Percentiles rank a stretch among this genome's conserved stretches.
Evolutionary conservation across 441 rosid species (phyloP).

Genomic region (Adansonia grandidieri): DNA sequence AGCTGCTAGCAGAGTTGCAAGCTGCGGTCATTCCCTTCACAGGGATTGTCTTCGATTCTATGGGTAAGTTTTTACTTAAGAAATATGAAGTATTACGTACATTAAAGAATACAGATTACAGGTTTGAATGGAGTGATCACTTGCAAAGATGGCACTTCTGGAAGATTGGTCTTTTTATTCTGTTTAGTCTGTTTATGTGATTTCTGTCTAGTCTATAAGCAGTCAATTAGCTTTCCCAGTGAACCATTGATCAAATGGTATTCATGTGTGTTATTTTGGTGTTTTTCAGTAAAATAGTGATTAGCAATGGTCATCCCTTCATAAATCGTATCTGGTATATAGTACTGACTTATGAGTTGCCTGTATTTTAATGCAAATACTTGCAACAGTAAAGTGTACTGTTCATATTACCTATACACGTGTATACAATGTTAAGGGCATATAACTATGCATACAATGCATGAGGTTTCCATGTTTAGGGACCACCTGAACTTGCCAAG

Average conservation of each 20-base stretch:
- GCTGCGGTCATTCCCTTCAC: slow-evolving; percentile 86
- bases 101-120: slow-evolving; percentile 1
- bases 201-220: slow-evolving; percentile 1
- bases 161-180: slow-evolving; percentile 1
- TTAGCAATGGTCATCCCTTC: neutral
- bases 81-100: slow-evolving; percentile 9
- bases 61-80: slow-evolving; percentile 52
- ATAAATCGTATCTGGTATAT: neutral
- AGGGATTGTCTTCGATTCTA: slow-evolving; percentile 87
- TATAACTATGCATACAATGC: neutral
- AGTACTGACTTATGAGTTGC: slow-evolving; percentile 1
- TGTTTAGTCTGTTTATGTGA: neutral
- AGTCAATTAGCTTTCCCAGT: slow-evolving; percentile 7
- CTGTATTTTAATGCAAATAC: neutral
- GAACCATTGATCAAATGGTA: neutral
- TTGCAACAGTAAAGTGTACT: neutral
- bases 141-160: slow-evolving; percentile 20
- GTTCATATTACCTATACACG: neutral
- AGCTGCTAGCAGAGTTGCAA: slow-evolving; percentile 86
- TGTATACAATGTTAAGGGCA: neutral
- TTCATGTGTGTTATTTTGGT: neutral
- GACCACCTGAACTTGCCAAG: neutral
- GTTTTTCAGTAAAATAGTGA: neutral
- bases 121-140: slow-evolving; percentile 9
- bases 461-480: slow-evolving; percentile 15